Evolutionary conservation across 2,329 filamentous ascomycete species (phyloP).

Genomic region (Hypoxylon sp.): DNA sequence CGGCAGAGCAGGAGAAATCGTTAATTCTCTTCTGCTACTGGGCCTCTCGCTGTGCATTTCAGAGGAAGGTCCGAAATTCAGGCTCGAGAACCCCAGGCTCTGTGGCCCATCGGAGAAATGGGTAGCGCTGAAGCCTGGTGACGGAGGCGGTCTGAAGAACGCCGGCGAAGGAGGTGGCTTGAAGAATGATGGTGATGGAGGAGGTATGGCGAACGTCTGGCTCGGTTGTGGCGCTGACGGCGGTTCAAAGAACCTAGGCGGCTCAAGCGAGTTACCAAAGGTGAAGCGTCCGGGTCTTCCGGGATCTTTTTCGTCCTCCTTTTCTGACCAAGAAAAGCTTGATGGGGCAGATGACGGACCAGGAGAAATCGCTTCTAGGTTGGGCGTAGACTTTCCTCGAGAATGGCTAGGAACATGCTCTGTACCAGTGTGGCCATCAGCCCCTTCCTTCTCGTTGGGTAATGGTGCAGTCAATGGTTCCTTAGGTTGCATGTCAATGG

Average conservation of each 20-base stretch:
- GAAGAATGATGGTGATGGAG: slow-evolving; percentile 52
- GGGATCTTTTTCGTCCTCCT: slow-evolving; percentile 61
- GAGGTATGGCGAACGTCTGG: slow-evolving; percentile 43
- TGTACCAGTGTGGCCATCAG: slow-evolving; percentile 58
- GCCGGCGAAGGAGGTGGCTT: slow-evolving; percentile 57
- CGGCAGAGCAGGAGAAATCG: slow-evolving; percentile 55
- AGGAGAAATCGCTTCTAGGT: slow-evolving; percentile 66
- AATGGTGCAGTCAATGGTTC: slow-evolving; percentile 74
- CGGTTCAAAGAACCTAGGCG: slow-evolving; percentile 57
- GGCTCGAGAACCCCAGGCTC: slow-evolving; percentile 61
- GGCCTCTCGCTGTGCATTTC: slow-evolving; percentile 40
- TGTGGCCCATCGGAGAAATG: slow-evolving; percentile 57
- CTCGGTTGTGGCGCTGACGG: slow-evolving; percentile 26
- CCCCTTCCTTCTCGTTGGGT: slow-evolving; percentile 66
- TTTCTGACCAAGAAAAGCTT: slow-evolving; percentile 71
- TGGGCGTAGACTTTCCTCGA: slow-evolving; percentile 69
- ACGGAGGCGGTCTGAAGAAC: slow-evolving; percentile 56
- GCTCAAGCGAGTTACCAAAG: slow-evolving; percentile 54
- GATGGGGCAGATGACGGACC: slow-evolving; percentile 78
- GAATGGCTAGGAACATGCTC: slow-evolving; percentile 63
- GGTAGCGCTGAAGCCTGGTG: slow-evolving; percentile 61
- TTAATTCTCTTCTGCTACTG: slow-evolving; percentile 56
- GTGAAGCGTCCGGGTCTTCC: slow-evolving; percentile 60
- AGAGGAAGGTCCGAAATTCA: slow-evolving; percentile 51
- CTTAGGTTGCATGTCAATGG: slow-evolving; percentile 66